Evolutionary conservation across 2,329 filamentous ascomycete genomes (phyloP).

Genomic region (Aspergillus sp.): DNA sequence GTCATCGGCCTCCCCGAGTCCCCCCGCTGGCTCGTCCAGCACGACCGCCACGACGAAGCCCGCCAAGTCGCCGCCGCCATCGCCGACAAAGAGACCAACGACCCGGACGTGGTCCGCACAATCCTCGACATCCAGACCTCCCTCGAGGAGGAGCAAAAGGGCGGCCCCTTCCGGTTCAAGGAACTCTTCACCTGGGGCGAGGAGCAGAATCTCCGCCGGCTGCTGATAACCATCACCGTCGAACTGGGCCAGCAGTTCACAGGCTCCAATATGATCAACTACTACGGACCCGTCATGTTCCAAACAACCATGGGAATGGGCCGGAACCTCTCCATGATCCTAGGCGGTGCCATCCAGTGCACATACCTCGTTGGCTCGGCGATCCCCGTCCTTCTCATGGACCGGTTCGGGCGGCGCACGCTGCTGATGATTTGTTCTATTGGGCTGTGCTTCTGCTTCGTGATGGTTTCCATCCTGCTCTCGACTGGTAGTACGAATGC

Average conservation of each 20-base stretch:
- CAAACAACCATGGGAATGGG: constrained; percentile 40
- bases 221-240: constrained; percentile 34
- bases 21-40: constrained; percentile 30
- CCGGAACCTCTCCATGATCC: constrained; percentile 53
- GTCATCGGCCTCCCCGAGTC: constrained; percentile 30
- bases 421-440: constrained; percentile 44
- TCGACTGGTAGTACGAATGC: constrained; percentile 30
- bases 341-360: constrained; percentile 48
- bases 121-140: constrained; percentile 23
- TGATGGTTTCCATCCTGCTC: constrained; percentile 41
- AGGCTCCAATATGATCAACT: constrained; percentile 42
- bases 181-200: constrained; percentile 36
- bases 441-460: constrained; percentile 47
- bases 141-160: constrained; percentile 24
- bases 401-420: constrained; percentile 42
- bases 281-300: constrained; percentile 43
- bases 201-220: constrained; percentile 33
- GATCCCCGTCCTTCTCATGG: constrained; percentile 45
- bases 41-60: constrained; percentile 27
- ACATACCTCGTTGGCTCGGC: constrained; percentile 43
- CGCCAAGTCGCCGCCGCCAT: constrained; percentile 25
- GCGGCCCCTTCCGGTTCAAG: constrained; percentile 36
- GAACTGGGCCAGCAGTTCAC: constrained; percentile 40
- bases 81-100: constrained; percentile 11
- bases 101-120: constrained; percentile 14